These are phyloP conservation scores for Quercus alba DNA, from an alignment of 306 rosid genomes.

Conservation along the genomic window DNA sequence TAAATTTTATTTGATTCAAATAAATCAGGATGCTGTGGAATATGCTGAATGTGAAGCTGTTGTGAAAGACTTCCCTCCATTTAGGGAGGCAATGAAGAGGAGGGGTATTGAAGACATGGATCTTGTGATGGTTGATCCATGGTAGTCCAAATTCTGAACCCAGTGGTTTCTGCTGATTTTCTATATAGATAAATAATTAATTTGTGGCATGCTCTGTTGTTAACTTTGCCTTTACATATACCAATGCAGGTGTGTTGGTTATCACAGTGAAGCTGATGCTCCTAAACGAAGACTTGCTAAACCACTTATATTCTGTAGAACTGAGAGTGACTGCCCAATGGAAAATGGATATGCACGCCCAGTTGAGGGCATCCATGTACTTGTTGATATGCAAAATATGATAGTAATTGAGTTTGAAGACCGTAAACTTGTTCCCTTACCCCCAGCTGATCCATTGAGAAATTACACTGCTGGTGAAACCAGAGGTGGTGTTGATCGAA, in stretches of 20 bases:
- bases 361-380: slow-evolving; percentile 77
- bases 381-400: slow-evolving; percentile 95
- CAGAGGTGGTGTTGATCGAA: slow-evolving; percentile 85
- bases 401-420: slow-evolving; percentile 84
- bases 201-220: slow-evolving; percentile 10
- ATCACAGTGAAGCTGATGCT: slow-evolving; percentile 75
- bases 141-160: slow-evolving; percentile 43
- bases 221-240: slow-evolving; percentile 6
- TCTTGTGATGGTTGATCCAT: slow-evolving; percentile 90
- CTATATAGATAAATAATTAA: not conserved
- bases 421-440: slow-evolving; percentile 84
- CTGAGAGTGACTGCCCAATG: slow-evolving; percentile 96
- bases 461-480: slow-evolving; percentile 88
- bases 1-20: not conserved
- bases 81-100: slow-evolving; percentile 92
- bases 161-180: slow-evolving; percentile 11
- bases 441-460: slow-evolving; percentile 94
- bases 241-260: slow-evolving; percentile 82
- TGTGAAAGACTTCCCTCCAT: slow-evolving; percentile 85
- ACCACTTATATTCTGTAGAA: slow-evolving; percentile 82
- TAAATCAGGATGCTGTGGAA: slow-evolving; percentile 74
- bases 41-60: slow-evolving; percentile 93
- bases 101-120: slow-evolving; percentile 97
- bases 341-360: slow-evolving; percentile 97
- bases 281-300: slow-evolving; percentile 85